Percentiles rank a stretch among this genome's conserved stretches.
phyloP scores from a whole-genome alignment of 306 rosid genomes.

The Cucumis hystrix region DNA sequence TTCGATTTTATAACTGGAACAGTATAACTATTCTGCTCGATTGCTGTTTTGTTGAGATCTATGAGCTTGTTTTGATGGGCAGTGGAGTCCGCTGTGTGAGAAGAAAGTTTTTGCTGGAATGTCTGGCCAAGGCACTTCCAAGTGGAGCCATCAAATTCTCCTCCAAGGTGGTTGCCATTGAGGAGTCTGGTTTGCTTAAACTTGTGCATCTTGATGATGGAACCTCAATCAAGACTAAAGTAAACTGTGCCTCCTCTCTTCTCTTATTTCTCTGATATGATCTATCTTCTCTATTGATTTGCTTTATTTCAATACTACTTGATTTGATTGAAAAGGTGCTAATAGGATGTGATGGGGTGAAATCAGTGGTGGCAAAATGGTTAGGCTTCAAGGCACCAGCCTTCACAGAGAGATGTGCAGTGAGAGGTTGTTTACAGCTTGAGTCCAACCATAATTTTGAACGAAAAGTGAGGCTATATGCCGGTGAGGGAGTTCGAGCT shows the following conservation, averaged over 20 bases:
- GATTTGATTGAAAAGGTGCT: conserved; percentile 31
- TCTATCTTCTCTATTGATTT: neutral
- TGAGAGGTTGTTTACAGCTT: conserved; percentile 32
- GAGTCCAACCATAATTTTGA: conserved; percentile 22
- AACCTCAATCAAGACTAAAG: conserved; percentile 45
- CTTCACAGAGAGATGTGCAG: conserved; percentile 35
- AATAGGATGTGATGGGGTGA: conserved; percentile 80
- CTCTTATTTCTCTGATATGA: neutral
- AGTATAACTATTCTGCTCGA: neutral
- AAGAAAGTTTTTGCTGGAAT: conserved; percentile 41
- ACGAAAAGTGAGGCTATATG: conserved; percentile 22
- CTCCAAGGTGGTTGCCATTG: conserved; percentile 59
- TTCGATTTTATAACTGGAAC: neutral
- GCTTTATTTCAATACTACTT: neutral
- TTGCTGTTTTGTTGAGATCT: neutral
- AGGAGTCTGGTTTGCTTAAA: conserved; percentile 44
- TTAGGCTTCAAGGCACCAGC: conserved; percentile 41
- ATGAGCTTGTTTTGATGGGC: neutral
- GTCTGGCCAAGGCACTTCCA: conserved; percentile 55
- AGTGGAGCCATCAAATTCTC: conserved; percentile 46
- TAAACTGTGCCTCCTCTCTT: neutral
- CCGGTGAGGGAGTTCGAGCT: conserved; percentile 44
- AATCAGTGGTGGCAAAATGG: conserved; percentile 63
- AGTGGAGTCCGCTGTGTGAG: conserved; percentile 36
- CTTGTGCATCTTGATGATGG: conserved; percentile 61